These are phyloP conservation scores for Globisporangium paddicum DNA, from an alignment of 352 stramenopile genomes.

Conservation along the genomic window DNA sequence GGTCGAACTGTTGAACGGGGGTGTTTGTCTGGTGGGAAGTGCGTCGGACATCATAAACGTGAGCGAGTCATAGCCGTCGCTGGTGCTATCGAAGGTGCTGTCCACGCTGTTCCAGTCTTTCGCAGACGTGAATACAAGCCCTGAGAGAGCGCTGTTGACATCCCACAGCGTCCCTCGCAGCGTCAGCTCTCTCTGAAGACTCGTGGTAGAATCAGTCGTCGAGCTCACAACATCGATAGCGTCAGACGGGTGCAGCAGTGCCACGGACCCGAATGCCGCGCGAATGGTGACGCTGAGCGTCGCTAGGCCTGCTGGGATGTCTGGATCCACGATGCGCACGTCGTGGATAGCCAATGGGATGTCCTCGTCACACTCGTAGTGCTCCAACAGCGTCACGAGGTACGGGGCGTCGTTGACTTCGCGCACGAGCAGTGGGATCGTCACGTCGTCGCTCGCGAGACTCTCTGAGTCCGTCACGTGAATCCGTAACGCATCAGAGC, in stretches of 20 bases:
- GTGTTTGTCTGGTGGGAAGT: not conserved
- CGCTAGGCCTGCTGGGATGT: slow-evolving; percentile 14
- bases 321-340: slow-evolving; percentile 44
- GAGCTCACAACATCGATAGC: not conserved
- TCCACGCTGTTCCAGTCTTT: slow-evolving; percentile 66
- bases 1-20: slow-evolving; percentile 29
- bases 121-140: slow-evolving; percentile 49
- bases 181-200: slow-evolving; percentile 12
- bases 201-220: not conserved
- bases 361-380: slow-evolving; percentile 59
- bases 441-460: slow-evolving; percentile 20
- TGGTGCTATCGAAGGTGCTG: slow-evolving; percentile 10
- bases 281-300: slow-evolving; percentile 20
- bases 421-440: slow-evolving; percentile 38
- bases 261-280: slow-evolving; percentile 30
- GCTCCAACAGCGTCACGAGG: slow-evolving; percentile 20
- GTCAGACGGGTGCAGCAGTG: slow-evolving; percentile 16
- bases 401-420: slow-evolving; percentile 73
- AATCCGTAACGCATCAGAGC: slow-evolving; percentile 35
- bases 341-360: slow-evolving; percentile 36
- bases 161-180: slow-evolving; percentile 32
- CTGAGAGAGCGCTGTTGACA: slow-evolving; percentile 38
- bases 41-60: slow-evolving; percentile 35
- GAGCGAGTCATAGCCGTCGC: slow-evolving; percentile 39
- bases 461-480: slow-evolving; percentile 16